phyloP scores from a whole-genome alignment of 345 rosid species.

The Hibiscus tridactylites region DNA sequence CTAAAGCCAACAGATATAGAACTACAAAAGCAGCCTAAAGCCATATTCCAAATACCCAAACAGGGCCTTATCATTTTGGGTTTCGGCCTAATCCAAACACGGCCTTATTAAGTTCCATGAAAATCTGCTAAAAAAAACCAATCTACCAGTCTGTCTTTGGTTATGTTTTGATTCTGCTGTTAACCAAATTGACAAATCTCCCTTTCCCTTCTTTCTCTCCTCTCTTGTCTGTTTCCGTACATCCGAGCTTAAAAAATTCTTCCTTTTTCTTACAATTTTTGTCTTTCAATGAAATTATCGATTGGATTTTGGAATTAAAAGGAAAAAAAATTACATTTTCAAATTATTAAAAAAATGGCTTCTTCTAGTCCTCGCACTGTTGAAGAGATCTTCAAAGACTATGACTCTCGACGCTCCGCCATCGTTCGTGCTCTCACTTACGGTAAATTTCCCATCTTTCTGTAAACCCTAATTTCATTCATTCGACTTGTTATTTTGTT shows the following conservation, averaged over 20 bases:
- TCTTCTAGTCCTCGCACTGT: slow-evolving; percentile 62
- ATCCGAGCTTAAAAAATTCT: neutral
- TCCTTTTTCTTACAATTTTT: neutral
- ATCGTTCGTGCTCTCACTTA: slow-evolving; percentile 86
- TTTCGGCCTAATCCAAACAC: neutral
- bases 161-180: neutral
- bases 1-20: too few relatives aligned
- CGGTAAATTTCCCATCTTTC: slow-evolving; percentile 32
- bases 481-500: neutral
- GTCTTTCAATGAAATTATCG: neutral
- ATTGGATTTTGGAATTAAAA: neutral
- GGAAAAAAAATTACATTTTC: neutral
- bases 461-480: slow-evolving; percentile 7
- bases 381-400: slow-evolving; percentile 80
- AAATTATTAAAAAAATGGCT: slow-evolving; percentile 7
- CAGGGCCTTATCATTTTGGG: neutral
- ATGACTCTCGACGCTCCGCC: slow-evolving; percentile 61
- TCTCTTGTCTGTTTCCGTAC: neutral
- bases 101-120: neutral
- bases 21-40: too few relatives aligned
- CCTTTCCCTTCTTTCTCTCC: neutral
- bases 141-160: neutral
- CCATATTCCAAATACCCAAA: neutral
- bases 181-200: neutral
- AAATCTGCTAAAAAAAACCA: neutral